Base-by-base conservation (phyloP, 2,329 filamentous ascomycete species). In the Penicillium sp. region DNA sequence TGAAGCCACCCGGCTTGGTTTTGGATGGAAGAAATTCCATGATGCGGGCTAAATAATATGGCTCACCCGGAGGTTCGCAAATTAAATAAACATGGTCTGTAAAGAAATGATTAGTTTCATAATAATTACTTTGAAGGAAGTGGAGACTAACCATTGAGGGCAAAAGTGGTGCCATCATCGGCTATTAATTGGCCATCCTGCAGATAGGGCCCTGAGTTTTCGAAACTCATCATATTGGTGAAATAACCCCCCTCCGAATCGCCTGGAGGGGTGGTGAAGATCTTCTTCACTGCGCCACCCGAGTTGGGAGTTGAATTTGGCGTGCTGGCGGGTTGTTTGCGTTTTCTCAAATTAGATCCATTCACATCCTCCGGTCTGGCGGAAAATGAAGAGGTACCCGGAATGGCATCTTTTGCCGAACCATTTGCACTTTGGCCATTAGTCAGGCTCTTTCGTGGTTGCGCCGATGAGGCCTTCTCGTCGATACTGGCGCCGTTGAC, bases 41-140 rank as follows among this genome's bases (percentile, higher is more conserved):
- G 74, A 99, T 94, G 67, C 94, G 90, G 62, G 90, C 94, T 63
- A 99, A 81, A 75, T 99, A 99, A 78, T 99, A 99, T 54, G 94
- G 94, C 77, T 99, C 94, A 52, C 94, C 94, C 16, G 94, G 94
- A 50, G 94, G 94, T 76, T 99, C 94, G 77, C 92, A 97, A 62
- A 99, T 89, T 61, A 97, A 85, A 80, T 97, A 99, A 65, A 96
- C 91, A 79, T 97, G 86, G 76, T 90, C 87, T 89, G 70, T 89
- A 70, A 23, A 45, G 15, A 39, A 41, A 57, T 57, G 58, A 21
- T 61, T 55, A 60, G 39, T 57, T 25, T n/a, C 21, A 5, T 27
- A 38, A 29, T 60, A 52, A 48, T 60, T 38, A 19, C n/a, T 50
- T 25, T 44, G 48, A 15, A 46, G 62, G 48, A 15, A 46, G 62